phyloP scores from a whole-genome alignment of 2,329 filamentous ascomycete genomes.

The Diaporthe sp. region DNA sequence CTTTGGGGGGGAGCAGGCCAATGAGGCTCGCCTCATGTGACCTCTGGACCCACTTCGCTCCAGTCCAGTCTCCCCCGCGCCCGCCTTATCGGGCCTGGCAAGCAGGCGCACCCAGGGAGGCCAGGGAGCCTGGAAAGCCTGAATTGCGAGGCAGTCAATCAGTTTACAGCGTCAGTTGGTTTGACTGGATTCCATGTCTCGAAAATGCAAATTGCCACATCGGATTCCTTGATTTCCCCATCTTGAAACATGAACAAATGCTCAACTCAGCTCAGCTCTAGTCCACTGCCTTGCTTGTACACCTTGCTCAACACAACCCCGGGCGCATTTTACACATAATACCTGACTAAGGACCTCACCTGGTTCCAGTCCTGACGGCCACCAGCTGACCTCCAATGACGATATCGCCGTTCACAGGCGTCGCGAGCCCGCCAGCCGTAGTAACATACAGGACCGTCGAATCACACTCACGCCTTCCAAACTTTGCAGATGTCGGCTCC shows the following conservation, averaged over 20 bases:
- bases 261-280: neutral
- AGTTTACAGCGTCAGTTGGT: neutral
- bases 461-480: constrained; percentile 38
- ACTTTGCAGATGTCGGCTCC: constrained; percentile 39
- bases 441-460: constrained; percentile 39
- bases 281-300: neutral
- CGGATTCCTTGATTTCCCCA: constrained; percentile 34
- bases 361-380: constrained; percentile 29
- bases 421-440: constrained; percentile 35
- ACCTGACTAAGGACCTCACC: constrained; percentile 10
- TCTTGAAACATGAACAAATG: constrained; percentile 26
- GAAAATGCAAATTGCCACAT: constrained; percentile 21
- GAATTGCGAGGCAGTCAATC: constrained; percentile 26
- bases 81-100: constrained; percentile 26
- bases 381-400: constrained; percentile 38
- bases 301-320: neutral
- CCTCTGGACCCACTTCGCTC: constrained; percentile 16
- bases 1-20: constrained; percentile 30
- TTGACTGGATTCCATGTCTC: neutral
- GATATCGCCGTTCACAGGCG: constrained; percentile 39
- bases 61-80: constrained; percentile 5
- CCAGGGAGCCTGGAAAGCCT: neutral
- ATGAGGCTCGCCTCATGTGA: constrained; percentile 34
- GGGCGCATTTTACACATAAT: neutral
- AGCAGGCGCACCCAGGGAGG: neutral